Percentiles rank a stretch among this genome's conserved stretches.
Conservation (phyloP, 164 flowering plant genomes). For the Nymphaea colorata region DNA sequence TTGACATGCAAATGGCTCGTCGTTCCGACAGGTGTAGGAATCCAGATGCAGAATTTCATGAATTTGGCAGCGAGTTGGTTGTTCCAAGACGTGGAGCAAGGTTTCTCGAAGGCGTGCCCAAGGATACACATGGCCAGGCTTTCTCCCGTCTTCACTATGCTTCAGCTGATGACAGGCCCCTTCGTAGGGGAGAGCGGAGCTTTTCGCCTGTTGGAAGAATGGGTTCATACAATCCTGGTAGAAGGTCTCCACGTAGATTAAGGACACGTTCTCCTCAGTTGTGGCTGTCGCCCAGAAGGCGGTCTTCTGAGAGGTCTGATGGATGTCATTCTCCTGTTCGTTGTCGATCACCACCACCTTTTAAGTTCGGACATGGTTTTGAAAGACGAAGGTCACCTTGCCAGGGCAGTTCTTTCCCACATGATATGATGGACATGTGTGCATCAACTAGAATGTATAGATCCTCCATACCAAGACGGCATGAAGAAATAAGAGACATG, state of each 20-base stretch:
- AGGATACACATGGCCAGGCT: conserved; percentile 7
- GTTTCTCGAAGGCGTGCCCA: conserved; percentile 15
- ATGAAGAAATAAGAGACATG: conserved; percentile 19
- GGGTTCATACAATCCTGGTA: conserved; percentile 12
- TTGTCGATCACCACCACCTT: background rate
- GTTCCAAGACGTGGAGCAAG: conserved; percentile 25
- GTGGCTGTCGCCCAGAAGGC: conserved; percentile 27
- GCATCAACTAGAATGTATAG: conserved; percentile 16
- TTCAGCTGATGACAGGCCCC: conserved; percentile 11
- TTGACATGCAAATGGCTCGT: conserved; percentile 15
- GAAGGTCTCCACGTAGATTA: conserved; percentile 25
- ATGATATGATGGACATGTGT: conserved; percentile 10
- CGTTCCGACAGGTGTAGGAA: conserved; percentile 13
- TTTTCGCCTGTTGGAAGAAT: conserved; percentile 29
- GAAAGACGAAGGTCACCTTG: conserved; percentile 25
- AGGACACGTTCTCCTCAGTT: conserved; percentile 41
- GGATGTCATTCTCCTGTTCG: no score
- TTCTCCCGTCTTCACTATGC: conserved; percentile 3
- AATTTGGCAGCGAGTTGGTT: conserved; percentile 13
- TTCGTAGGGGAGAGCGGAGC: conserved; percentile 23
- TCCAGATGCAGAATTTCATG: conserved; percentile 12
- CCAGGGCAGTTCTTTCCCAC: conserved; percentile 8
- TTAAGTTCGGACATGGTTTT: conserved; percentile 24
- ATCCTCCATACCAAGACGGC: conserved; percentile 26
- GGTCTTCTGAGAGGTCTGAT: conserved; percentile 16